phyloP scores from a whole-genome alignment of 768 basidiomycete genomes.

The Gyrodon lividus region DNA sequence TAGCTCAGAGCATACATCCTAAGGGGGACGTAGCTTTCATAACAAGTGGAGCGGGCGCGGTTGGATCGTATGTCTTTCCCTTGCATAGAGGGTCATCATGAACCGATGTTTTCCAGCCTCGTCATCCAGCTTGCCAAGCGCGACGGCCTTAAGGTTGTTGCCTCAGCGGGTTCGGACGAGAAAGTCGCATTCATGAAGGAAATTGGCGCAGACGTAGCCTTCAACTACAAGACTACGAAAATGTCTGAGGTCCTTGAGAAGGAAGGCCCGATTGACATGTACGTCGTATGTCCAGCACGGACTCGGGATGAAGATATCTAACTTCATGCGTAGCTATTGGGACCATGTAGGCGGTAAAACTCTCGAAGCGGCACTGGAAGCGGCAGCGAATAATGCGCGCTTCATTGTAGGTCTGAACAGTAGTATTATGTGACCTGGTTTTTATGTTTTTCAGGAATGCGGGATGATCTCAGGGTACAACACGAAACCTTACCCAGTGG shows the following conservation, averaged over 20 bases:
- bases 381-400: conserved; percentile 42
- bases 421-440: background rate
- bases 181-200: conserved; percentile 63
- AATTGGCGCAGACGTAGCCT: conserved; percentile 66
- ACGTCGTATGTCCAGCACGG: conserved; percentile 1
- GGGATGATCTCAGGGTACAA: conserved; percentile 21
- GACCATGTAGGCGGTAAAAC: conserved; percentile 62
- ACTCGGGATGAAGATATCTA: background rate
- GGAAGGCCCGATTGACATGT: conserved; percentile 60
- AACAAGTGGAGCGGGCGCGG: conserved; percentile 44
- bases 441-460: conserved; percentile 31
- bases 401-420: conserved; percentile 39
- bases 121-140: conserved; percentile 52
- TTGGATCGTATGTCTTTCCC: conserved; percentile 52
- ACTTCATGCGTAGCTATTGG: conserved; percentile 14
- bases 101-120: conserved; percentile 28
- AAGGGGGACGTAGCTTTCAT: conserved; percentile 54
- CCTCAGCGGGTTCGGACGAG: conserved; percentile 69
- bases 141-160: conserved; percentile 64
- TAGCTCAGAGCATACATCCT: background rate
- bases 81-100: conserved; percentile 5
- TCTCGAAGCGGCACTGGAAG: conserved; percentile 53
- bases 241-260: conserved; percentile 50
- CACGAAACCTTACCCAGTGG: conserved; percentile 6
- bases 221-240: conserved; percentile 69